These are phyloP conservation scores for Biscutella auriculata DNA, from an alignment of 441 rosid genomes.

Conservation along the genomic window DNA sequence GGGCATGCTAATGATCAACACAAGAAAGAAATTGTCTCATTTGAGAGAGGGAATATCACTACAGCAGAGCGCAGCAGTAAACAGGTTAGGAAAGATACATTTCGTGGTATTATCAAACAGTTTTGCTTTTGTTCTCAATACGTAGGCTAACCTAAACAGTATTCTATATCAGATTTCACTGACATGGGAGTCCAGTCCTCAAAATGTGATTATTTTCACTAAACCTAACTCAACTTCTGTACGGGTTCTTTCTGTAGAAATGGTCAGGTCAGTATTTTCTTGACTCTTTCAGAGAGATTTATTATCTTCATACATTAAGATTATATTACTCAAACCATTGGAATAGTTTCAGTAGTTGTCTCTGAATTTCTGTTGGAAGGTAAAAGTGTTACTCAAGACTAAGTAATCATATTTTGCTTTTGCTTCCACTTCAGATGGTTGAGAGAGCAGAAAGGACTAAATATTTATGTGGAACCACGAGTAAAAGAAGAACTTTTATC, in stretches of 20 bases:
- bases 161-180: conserved; percentile 63
- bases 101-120: no score
- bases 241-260: conserved; percentile 58
- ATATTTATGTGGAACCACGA: conserved; percentile 82
- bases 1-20: conserved; percentile 77
- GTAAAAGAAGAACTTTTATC: conserved; percentile 63
- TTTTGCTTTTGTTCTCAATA: background rate
- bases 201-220: conserved; percentile 74
- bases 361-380: background rate
- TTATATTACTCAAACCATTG: background rate
- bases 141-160: conserved; percentile 18
- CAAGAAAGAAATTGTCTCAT: conserved; percentile 87
- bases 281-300: background rate
- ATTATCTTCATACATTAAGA: background rate
- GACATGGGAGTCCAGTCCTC: conserved; percentile 88
- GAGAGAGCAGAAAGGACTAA: conserved; percentile 51
- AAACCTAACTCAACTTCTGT: conserved; percentile 89
- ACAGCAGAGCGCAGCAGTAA: conserved; percentile 88
- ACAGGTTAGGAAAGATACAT: conserved; percentile 40
- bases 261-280: conserved; percentile 57
- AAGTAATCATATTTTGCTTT: conserved; percentile 2
- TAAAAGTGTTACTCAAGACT: background rate
- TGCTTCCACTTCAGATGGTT: conserved; percentile 56
- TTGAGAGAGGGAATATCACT: conserved; percentile 86
- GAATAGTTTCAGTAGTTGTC: background rate